Evolutionary conservation across 2,329 filamentous ascomycete species (phyloP), one percentile per base, ranked within the genome.

Genomic region (Fusarium sororula): DNA sequence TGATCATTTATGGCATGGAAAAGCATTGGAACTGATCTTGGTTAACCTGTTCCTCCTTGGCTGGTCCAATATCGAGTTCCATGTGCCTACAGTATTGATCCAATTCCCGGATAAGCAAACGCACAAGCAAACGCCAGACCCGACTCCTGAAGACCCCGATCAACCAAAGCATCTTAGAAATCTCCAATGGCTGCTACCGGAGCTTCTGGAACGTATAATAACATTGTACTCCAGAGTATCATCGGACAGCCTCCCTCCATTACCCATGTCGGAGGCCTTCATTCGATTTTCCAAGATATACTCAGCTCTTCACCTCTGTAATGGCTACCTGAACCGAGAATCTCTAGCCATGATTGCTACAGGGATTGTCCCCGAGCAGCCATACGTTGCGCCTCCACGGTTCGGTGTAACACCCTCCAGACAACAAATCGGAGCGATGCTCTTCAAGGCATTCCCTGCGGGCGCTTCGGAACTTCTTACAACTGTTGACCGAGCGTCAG

Each of bases 1-100:
- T 77, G 96, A 99, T 82, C 94, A 98, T 82, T 82, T 98, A n/a
- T 99, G 96, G 96, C 94, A 98, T 83, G 96, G 94, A 24, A 98
- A 98, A 83, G 95, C 94, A 3, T 86, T 99, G 26, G 97, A 99
- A 80, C 91, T 95, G 35, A 94, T 97, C 68, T 85, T 96, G 53
- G 87, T 97, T 32, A 94, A 93, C 79, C 87, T 98, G 75, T 80
- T 98, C 45, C 89, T 98, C 77, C 90, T 97, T 70, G 93, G 91
- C 37, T 98, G 95, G 93, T 90, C 92, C 41, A 93, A 92, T 8
- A 87, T 96, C 77, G 93, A 96, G 79, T 98, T 98, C 77, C 89
- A 92, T 77, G 88, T 96, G n/a, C 90, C 90, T 5, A 81, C 84
- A 15, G 82, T 92, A 22, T 89, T 90, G 70, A 84, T 83, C 74